These are phyloP conservation scores for Platanthera guangdongensis DNA, from an alignment of 106 monocot genomes.

Conservation along the genomic window DNA sequence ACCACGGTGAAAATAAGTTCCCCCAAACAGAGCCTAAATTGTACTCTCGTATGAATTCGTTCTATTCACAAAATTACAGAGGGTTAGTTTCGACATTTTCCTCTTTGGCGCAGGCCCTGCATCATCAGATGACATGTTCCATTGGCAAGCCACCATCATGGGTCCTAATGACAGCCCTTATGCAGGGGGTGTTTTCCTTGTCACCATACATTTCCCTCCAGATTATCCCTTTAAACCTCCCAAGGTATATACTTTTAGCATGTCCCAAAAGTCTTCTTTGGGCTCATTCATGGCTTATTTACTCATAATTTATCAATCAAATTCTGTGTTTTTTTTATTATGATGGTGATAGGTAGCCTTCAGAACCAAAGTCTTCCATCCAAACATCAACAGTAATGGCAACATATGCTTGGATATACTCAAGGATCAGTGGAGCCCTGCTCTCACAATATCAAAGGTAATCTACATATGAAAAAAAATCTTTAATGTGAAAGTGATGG, in stretches of 20 bases:
- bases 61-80: background rate
- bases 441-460: slow-evolving; percentile 20
- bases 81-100: background rate
- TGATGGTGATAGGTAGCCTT: slow-evolving; percentile 15
- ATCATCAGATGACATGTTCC: slow-evolving; percentile 31
- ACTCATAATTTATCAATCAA: background rate
- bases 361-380: slow-evolving; percentile 25
- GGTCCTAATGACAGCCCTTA: slow-evolving; percentile 35
- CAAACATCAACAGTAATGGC: slow-evolving; percentile 23
- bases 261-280: no score
- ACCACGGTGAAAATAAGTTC: no score
- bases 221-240: slow-evolving; percentile 38
- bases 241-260: slow-evolving; percentile 13
- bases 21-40: no score
- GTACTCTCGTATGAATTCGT: background rate
- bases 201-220: slow-evolving; percentile 35
- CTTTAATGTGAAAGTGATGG: no score
- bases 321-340: background rate
- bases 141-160: slow-evolving; percentile 43
- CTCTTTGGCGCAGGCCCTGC: slow-evolving; percentile 16
- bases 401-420: slow-evolving; percentile 23
- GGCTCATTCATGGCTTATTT: background rate
- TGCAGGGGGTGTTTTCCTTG: slow-evolving; percentile 27
- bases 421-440: slow-evolving; percentile 27
- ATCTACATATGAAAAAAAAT: background rate